A percentile compares a stretch with the other conserved stretches of the same genome.
These are phyloP conservation scores for Diaporthe citrichinensis DNA, from an alignment of 2,329 filamentous ascomycete genomes.

Conservation along the genomic window DNA sequence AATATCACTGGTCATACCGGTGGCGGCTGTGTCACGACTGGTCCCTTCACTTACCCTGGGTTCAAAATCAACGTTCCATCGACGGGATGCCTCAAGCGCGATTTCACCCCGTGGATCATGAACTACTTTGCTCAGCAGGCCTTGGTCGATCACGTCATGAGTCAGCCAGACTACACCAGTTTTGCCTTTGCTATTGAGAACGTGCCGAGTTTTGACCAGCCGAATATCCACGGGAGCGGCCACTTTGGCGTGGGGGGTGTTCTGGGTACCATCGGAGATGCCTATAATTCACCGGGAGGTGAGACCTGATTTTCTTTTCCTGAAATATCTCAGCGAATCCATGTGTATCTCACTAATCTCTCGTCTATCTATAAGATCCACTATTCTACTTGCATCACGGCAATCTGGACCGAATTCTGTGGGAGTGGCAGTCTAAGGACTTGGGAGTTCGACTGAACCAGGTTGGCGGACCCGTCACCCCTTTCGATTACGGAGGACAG, in stretches of 20 bases:
- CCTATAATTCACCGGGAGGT: conserved; percentile 8
- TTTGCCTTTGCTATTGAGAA: not conserved
- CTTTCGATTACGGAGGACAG: not conserved
- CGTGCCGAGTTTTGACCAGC: not conserved
- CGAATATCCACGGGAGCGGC: conserved; percentile 10
- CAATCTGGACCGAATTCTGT: not conserved
- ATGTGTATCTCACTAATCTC: not conserved
- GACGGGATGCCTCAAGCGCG: conserved; percentile 1
- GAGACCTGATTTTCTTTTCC: too few relatives aligned
- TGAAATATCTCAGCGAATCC: not conserved
- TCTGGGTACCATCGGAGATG: not conserved
- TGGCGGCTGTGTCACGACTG: not conserved
- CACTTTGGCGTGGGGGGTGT: conserved; percentile 12
- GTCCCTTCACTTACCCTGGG: not conserved
- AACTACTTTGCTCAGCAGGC: not conserved
- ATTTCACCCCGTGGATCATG: conserved; percentile 15
- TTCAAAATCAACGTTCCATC: conserved; percentile 2
- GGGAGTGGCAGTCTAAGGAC: conserved; percentile 6
- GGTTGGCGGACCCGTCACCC: not conserved
- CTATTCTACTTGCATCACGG: not conserved
- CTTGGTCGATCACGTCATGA: not conserved
- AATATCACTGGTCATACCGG: conserved; percentile 8
- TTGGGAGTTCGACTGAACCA: not conserved
- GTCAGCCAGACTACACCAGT: not conserved
- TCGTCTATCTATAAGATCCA: not conserved